Evolutionary conservation across 805 yeast species (phyloP).

Genomic region (Sporopachydermia quercuum): DNA sequence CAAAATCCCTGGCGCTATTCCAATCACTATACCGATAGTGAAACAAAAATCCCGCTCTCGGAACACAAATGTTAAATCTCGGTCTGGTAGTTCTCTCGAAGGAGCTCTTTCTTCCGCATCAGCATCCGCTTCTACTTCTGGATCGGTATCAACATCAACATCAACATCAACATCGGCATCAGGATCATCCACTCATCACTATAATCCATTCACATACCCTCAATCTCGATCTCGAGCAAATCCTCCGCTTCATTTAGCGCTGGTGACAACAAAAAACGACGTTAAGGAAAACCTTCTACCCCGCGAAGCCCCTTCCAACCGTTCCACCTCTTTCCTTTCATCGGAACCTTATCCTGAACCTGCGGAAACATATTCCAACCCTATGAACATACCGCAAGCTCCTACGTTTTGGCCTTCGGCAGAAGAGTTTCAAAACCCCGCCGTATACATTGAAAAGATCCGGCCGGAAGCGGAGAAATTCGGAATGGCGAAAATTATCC

Average conservation of each 20-base stretch:
- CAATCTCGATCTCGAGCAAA: slow-evolving; percentile 29
- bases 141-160: too few species aligned
- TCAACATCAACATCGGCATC: too few species aligned
- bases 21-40: too few species aligned
- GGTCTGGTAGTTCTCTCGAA: too few species aligned
- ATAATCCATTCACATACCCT: slow-evolving; percentile 31
- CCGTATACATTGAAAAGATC: slow-evolving; percentile 42
- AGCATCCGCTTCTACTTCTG: too few species aligned
- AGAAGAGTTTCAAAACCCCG: slow-evolving; percentile 49
- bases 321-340: slow-evolving; percentile 6
- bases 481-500: slow-evolving; percentile 66
- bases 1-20: too few species aligned
- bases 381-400: slow-evolving; percentile 11
- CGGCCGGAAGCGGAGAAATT: slow-evolving; percentile 35
- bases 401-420: slow-evolving; percentile 46
- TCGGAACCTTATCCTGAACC: slow-evolving; percentile 2
- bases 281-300: neutral
- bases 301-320: slow-evolving; percentile 4
- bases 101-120: too few species aligned
- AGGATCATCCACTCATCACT: slow-evolving; percentile 19
- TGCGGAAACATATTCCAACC: neutral
- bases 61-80: too few species aligned
- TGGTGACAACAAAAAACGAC: slow-evolving; percentile 9
- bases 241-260: slow-evolving; percentile 25
- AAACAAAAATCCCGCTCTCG: too few species aligned